Base-by-base conservation (phyloP, 352 stramenopile genomes). In the Pythium phragmiticola region DNA sequence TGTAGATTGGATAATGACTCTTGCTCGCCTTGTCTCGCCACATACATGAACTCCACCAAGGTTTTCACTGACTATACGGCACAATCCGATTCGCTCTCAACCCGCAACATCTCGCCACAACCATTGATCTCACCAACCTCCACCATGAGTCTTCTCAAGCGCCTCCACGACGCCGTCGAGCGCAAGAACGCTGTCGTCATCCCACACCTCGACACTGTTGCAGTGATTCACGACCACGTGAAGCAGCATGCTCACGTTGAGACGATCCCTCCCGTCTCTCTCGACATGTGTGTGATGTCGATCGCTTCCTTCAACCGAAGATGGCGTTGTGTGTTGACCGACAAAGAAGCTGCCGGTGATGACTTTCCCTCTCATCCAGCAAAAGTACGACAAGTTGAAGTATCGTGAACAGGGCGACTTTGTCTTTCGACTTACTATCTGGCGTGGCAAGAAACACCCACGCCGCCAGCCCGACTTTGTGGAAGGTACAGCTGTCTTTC, bases 221-320 rank as follows among this genome's bases (percentile, higher is more conserved):
- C 3, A 4, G 5, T 6, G 39, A 46, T 46, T 12, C 39, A 19
- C 5, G 39, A 19, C 17, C 39, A 46, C 11, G 12, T 19, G 5
- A 3, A 46, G 12, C 39, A 46, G 11, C 39, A 46, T 16, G 39
- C 39, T 5, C 12, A 46, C 17, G 5, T 19, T 5, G 39, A 19
- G 17, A 16, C 11, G 3, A 16, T 46, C 39, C 39, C 39, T 12
- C 39, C 39, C 3, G 11, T 46, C 39, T 46, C 39, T 13, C 4
- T 30, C 45, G 49, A 56, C 3, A 43, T 56, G 49, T 45, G 30
- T 16, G 30, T 56, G 14, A 17, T 56, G 30, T 56, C 51, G n/a
- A 57, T 33, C n/a, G 7, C 26, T 19, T 3, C 21, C 8, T 47
- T 57, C 51, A n/a, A 17, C 4, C 36, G 51, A 11, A 34, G 34